These are phyloP conservation scores for Turritis glabra DNA, from an alignment of 345 rosid species.

Conservation along the genomic window DNA sequence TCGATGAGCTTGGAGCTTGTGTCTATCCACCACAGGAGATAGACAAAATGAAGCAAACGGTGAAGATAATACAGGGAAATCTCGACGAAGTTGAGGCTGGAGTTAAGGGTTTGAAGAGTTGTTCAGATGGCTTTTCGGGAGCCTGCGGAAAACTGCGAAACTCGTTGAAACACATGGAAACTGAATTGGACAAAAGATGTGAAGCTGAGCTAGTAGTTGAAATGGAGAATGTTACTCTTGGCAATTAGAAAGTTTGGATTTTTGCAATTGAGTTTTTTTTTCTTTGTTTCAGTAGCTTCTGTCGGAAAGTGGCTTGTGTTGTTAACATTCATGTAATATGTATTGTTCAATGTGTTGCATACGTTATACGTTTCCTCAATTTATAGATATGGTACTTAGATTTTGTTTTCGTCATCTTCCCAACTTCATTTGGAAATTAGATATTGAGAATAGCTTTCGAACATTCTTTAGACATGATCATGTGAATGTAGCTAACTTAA, in stretches of 20 bases:
- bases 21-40: conserved; percentile 90
- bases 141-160: conserved; percentile 53
- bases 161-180: conserved; percentile 49
- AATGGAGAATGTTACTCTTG: conserved; percentile 55
- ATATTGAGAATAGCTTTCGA: conserved; percentile 1
- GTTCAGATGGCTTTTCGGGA: conserved; percentile 49
- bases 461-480: not conserved
- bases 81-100: conserved; percentile 45
- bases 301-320: conserved; percentile 6
- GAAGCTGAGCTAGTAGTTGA: conserved; percentile 44
- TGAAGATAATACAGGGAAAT: conserved; percentile 43
- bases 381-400: conserved; percentile 8
- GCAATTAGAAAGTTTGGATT: conserved; percentile 27
- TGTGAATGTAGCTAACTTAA: conserved; percentile 2
- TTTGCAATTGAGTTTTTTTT: conserved; percentile 3
- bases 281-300: not conserved
- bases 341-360: conserved; percentile 9
- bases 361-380: not conserved
- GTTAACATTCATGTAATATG: conserved; percentile 20
- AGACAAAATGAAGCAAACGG: conserved; percentile 45
- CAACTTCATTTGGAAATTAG: not conserved
- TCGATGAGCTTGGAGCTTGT: conserved; percentile 82
- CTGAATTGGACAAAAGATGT: conserved; percentile 39
- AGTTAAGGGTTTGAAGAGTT: conserved; percentile 47
- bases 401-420: not conserved